phyloP scores from a whole-genome alignment of 192 early-diverging fungal genomes.

The Diversispora eburnea region DNA sequence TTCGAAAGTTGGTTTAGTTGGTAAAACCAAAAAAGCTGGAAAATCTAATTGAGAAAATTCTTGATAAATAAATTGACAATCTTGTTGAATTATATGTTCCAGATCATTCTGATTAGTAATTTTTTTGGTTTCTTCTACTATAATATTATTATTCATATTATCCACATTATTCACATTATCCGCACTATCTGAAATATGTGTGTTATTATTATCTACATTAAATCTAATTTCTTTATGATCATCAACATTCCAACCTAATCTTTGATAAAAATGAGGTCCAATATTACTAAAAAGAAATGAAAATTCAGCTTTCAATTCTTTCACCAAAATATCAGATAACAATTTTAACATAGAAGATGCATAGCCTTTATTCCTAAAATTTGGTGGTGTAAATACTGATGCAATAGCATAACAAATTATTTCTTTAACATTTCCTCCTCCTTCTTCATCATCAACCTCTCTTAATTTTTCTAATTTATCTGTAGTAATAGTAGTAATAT shows the following conservation, averaged over 20 bases:
- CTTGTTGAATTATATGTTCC: not conserved
- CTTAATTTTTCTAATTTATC: not conserved
- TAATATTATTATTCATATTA: not conserved
- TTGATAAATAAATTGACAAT: conserved; percentile 1
- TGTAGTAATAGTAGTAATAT: too few relatives aligned
- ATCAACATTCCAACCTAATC: conserved; percentile 10
- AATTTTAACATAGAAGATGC: conserved; percentile 7
- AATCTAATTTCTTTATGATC: conserved; percentile 2
- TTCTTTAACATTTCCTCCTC: not conserved
- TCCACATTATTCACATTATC: not conserved
- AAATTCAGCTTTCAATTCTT: conserved; percentile 3
- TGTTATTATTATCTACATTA: conserved; percentile 2
- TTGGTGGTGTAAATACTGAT: conserved; percentile 4
- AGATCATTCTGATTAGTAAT: not conserved
- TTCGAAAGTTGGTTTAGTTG: not conserved
- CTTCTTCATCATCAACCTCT: too few relatives aligned
- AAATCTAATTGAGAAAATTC: not conserved
- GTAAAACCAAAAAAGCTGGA: not conserved
- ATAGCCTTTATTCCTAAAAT: conserved; percentile 10
- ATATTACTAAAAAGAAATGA: conserved; percentile 15
- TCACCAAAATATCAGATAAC: not conserved
- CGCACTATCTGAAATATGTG: not conserved
- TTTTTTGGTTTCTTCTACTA: too few relatives aligned
- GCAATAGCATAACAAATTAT: conserved; percentile 13
- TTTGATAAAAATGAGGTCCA: conserved; percentile 2